Percentiles rank a stretch among this genome's conserved stretches.
Conservation (phyloP, 2,329 filamentous ascomycete species). For the Monilinia vaccinii-corymbosi region DNA sequence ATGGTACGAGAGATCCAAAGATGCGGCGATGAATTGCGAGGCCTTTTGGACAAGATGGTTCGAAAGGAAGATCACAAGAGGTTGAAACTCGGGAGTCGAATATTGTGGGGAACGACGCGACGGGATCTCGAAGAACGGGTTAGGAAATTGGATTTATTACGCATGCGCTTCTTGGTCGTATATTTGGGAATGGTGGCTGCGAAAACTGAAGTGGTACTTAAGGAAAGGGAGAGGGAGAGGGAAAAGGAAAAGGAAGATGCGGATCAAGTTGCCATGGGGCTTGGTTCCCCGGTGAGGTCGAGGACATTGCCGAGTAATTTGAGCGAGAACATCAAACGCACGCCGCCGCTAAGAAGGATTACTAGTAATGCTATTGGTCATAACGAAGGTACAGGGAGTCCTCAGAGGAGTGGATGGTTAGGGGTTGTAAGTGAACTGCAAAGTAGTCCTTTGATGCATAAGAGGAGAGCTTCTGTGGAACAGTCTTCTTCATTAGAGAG, state of each 20-base stretch:
- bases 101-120: conserved; percentile 48
- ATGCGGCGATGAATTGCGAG: conserved; percentile 50
- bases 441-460: conserved; percentile 49
- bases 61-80: conserved; percentile 34
- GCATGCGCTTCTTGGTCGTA: conserved; percentile 56
- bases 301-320: not conserved
- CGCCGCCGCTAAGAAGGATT: conserved; percentile 40
- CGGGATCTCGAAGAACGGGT: conserved; percentile 47
- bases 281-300: not conserved
- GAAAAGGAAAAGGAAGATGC: conserved; percentile 2
- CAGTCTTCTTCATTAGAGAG: conserved; percentile 14
- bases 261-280: not conserved
- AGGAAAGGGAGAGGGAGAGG: not conserved
- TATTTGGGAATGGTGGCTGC: conserved; percentile 52
- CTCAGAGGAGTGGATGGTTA: conserved; percentile 49
- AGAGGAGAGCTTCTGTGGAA: conserved; percentile 55
- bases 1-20: conserved; percentile 54
- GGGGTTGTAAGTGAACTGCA: conserved; percentile 56
- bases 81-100: conserved; percentile 34
- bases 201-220: conserved; percentile 20
- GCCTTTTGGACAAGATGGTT: conserved; percentile 46
- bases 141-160: conserved; percentile 49
- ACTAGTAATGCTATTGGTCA: conserved; percentile 47
- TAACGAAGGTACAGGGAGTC: conserved; percentile 37
- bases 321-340: conserved; percentile 22